These are phyloP conservation scores for Trichoderma sp. DNA, from an alignment of 2,329 filamentous ascomycete genomes.

Conservation along the genomic window DNA sequence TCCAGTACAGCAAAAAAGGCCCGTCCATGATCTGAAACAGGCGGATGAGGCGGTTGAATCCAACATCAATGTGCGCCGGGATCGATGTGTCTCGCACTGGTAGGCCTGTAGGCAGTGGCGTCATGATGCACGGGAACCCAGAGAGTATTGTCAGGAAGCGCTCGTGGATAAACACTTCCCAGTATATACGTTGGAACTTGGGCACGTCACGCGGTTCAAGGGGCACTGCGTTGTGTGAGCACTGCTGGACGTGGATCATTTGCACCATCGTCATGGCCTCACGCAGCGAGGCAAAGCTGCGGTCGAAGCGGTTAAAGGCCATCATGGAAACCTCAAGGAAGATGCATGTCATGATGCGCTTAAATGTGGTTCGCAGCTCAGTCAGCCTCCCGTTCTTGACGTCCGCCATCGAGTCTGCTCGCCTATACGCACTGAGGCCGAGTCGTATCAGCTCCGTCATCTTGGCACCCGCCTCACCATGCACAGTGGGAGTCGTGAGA, in stretches of 20 bases:
- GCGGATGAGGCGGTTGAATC: conserved; percentile 39
- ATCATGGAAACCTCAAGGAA: conserved; percentile 53
- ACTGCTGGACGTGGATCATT: conserved; percentile 42
- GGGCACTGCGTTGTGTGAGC: conserved; percentile 30
- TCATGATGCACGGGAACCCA: conserved; percentile 41
- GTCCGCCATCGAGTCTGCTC: conserved; percentile 32
- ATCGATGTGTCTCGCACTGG: conserved; percentile 35
- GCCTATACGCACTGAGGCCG: conserved; percentile 27
- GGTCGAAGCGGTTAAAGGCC: conserved; percentile 45
- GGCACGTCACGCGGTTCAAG: conserved; percentile 23
- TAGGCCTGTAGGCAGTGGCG: conserved; percentile 33
- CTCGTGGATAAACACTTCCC: conserved; percentile 29
- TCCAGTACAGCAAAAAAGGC: conserved; percentile 40
- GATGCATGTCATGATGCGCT: conserved; percentile 48
- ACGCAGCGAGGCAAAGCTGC: conserved; percentile 48
- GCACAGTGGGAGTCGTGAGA: conserved; percentile 32
- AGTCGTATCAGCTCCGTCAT: conserved; percentile 32
- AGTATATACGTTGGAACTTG: conserved; percentile 27
- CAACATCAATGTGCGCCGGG: conserved; percentile 36
- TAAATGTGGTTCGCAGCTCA: conserved; percentile 40
- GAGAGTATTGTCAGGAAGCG: conserved; percentile 54
- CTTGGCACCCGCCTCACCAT: conserved; percentile 31
- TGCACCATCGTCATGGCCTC: conserved; percentile 47
- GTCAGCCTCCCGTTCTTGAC: conserved; percentile 36
- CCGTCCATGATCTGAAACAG: conserved; percentile 41